Percentiles rank a stretch among this genome's conserved stretches.
These are phyloP conservation scores for Microbotryomycetes sp. DNA, from an alignment of 1,284 basidiomycete species.

Conservation along the genomic window DNA sequence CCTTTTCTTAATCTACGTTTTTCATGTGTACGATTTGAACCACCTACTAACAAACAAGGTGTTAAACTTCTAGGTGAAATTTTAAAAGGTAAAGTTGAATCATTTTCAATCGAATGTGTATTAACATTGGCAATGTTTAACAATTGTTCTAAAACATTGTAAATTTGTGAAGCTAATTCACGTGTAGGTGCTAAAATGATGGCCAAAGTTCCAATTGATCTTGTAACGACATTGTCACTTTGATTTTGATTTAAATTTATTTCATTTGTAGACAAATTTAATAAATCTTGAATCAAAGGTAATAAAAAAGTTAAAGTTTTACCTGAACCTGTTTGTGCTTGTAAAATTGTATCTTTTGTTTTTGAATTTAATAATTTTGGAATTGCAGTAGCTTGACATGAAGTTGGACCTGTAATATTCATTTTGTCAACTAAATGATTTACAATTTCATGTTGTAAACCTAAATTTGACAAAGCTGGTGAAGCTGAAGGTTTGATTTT, in stretches of 20 bases:
- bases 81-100: slow-evolving; percentile 9
- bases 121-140: slow-evolving; percentile 52
- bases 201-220: slow-evolving; percentile 77
- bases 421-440: slow-evolving; percentile 73
- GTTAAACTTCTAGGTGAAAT: slow-evolving; percentile 54
- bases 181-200: slow-evolving; percentile 92
- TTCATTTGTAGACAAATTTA: slow-evolving; percentile 83
- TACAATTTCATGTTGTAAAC: slow-evolving; percentile 69
- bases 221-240: slow-evolving; percentile 48
- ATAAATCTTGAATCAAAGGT: slow-evolving; percentile 88
- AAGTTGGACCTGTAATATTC: slow-evolving; percentile 76
- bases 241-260: too few relatives aligned
- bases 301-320: slow-evolving; percentile 93
- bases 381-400: slow-evolving; percentile 78
- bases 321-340: slow-evolving; percentile 96
- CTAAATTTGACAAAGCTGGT: slow-evolving; percentile 48
- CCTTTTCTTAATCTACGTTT: slow-evolving; percentile 66
- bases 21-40: slow-evolving; percentile 64
- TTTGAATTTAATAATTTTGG: slow-evolving; percentile 57
- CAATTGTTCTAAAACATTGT: slow-evolving; percentile 59
- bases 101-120: slow-evolving; percentile 51
- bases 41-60: slow-evolving; percentile 80
- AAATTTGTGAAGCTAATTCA: slow-evolving; percentile 91
- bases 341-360: slow-evolving; percentile 82
- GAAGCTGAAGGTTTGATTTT: slow-evolving; percentile 48